phyloP scores from a whole-genome alignment of 2,329 filamentous ascomycete species.

The Monilinia polystroma region DNA sequence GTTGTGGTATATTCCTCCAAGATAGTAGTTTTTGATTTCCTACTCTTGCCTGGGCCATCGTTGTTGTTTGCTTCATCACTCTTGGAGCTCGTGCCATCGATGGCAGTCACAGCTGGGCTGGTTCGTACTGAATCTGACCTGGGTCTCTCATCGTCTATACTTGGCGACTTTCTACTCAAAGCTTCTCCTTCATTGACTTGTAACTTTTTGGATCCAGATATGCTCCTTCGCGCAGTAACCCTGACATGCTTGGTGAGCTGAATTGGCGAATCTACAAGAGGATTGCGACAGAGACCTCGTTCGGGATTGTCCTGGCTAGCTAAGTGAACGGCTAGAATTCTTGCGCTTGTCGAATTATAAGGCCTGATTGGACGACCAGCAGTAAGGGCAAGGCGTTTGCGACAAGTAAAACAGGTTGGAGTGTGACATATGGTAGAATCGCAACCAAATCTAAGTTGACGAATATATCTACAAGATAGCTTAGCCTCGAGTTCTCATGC shows the following conservation, averaged over 20 bases:
- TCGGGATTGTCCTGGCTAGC: constrained; percentile 78
- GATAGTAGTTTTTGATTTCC: constrained; percentile 8
- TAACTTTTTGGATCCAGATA: constrained; percentile 10
- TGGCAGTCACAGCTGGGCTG: neutral
- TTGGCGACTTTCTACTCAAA: neutral
- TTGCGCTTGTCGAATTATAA: constrained; percentile 78
- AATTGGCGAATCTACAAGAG: constrained; percentile 24
- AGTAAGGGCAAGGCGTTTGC: constrained; percentile 62
- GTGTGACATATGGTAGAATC: constrained; percentile 66
- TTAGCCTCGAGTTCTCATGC: constrained; percentile 14
- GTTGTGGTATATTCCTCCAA: constrained; percentile 43
- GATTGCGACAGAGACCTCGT: constrained; percentile 59
- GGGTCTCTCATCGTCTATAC: neutral
- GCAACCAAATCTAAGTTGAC: constrained; percentile 81
- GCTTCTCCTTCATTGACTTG: neutral
- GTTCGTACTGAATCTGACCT: neutral
- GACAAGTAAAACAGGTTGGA: constrained; percentile 77
- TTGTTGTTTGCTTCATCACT: neutral
- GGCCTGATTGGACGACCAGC: constrained; percentile 69
- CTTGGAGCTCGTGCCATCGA: neutral
- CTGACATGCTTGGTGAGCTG: constrained; percentile 16
- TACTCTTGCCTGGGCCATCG: neutral
- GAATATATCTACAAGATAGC: constrained; percentile 61
- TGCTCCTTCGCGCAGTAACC: constrained; percentile 9
- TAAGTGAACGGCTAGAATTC: constrained; percentile 76